Evolutionary conservation across 257 asterid species (phyloP).

Genomic region (Datura wrightii): DNA sequence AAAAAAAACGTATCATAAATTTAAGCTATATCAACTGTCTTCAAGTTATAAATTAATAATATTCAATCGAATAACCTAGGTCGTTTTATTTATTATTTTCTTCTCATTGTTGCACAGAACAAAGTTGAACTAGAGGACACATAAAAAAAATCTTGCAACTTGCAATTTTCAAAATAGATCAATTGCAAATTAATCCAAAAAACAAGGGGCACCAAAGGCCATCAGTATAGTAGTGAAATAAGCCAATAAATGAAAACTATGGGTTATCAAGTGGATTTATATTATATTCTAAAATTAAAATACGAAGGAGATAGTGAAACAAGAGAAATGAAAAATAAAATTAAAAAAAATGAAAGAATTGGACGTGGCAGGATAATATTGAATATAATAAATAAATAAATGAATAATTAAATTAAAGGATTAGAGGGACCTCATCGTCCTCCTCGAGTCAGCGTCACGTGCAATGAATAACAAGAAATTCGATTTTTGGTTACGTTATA

Average conservation of each 20-base stretch:
- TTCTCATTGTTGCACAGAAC: not conserved
- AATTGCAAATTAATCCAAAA: not conserved
- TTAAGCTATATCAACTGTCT: not conserved
- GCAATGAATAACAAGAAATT: not conserved
- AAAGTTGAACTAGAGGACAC: too few relatives aligned
- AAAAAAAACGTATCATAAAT: not conserved
- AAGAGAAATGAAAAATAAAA: not conserved
- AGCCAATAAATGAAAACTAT: slow-evolving; percentile 13
- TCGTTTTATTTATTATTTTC: not conserved
- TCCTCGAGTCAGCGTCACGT: slow-evolving; percentile 39
- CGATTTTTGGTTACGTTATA: too few relatives aligned
- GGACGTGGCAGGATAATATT: slow-evolving; percentile 41
- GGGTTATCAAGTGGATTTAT: not conserved
- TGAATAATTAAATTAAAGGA: not conserved
- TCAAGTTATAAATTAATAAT: not conserved
- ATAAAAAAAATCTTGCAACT: not conserved
- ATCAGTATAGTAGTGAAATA: not conserved
- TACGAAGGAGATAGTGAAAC: not conserved
- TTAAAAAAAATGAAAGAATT: not conserved
- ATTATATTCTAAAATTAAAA: slow-evolving; percentile 13
- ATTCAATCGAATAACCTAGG: not conserved
- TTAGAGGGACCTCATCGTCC: not conserved
- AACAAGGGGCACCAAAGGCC: not conserved
- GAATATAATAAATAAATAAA: slow-evolving; percentile 33
- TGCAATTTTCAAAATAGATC: not conserved